These are phyloP conservation scores for Sarcomyxa edulis DNA, from an alignment of 768 basidiomycete genomes.

Conservation along the genomic window DNA sequence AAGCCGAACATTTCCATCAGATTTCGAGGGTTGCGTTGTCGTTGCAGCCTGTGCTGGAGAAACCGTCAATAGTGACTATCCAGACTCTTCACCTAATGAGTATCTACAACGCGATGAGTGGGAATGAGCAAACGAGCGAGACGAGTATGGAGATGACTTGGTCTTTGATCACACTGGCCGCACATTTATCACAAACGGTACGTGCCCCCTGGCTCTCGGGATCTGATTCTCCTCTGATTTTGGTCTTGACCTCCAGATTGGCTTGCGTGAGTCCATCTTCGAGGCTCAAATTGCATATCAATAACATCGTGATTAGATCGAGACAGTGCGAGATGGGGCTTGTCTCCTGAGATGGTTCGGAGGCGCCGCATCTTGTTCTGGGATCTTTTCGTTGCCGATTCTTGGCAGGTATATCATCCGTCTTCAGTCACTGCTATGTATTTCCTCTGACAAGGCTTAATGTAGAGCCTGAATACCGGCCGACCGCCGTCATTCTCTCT, in stretches of 20 bases:
- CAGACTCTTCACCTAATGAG: slow-evolving; percentile 65
- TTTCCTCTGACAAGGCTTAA: slow-evolving; percentile 1
- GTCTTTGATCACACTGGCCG: slow-evolving; percentile 59
- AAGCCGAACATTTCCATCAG: slow-evolving; percentile 65
- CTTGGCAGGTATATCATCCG: slow-evolving; percentile 49
- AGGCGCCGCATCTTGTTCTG: slow-evolving; percentile 68
- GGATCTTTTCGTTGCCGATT: slow-evolving; percentile 71
- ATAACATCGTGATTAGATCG: slow-evolving; percentile 45
- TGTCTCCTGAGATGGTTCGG: slow-evolving; percentile 59
- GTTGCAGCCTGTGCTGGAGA: slow-evolving; percentile 64
- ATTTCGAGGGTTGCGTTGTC: slow-evolving; percentile 61
- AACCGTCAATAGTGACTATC: slow-evolving; percentile 65
- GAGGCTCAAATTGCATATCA: no score
- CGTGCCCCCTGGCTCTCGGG: slow-evolving; percentile 16
- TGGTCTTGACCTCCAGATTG: slow-evolving; percentile 36
- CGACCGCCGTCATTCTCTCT: slow-evolving; percentile 66
- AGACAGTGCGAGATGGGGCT: slow-evolving; percentile 59
- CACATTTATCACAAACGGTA: slow-evolving; percentile 63
- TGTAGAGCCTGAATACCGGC: slow-evolving; percentile 65
- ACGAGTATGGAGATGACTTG: slow-evolving; percentile 72
- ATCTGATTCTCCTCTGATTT: background rate
- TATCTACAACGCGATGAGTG: slow-evolving; percentile 67
- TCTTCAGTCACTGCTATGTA: no score
- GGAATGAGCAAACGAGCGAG: slow-evolving; percentile 53
- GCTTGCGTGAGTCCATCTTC: slow-evolving; percentile 49